These are phyloP conservation scores for Tetraselmis striata DNA, from an alignment of 139 green algal species.

Conservation along the genomic window DNA sequence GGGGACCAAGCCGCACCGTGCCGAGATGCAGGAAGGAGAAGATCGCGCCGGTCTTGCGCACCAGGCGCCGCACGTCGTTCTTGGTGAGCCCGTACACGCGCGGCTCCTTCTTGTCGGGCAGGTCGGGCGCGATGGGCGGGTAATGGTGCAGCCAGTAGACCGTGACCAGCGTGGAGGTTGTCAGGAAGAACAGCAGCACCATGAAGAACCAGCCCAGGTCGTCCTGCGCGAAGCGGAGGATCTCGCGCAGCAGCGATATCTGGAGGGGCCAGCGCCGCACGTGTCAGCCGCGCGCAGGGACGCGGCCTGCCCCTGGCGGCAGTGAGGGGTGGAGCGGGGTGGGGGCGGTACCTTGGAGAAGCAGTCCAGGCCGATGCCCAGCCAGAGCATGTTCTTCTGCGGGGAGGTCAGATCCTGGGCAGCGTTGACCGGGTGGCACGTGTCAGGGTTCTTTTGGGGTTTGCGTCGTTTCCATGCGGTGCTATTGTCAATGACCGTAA, in stretches of 20 bases:
- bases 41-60: slow-evolving; percentile 19
- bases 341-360: slow-evolving; percentile 19
- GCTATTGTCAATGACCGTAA: no score
- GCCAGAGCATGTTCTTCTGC: slow-evolving; percentile 22
- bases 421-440: no score
- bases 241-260: slow-evolving; percentile 9
- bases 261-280: no score
- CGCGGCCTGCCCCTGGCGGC: no score
- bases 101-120: slow-evolving; percentile 1
- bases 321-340: no score
- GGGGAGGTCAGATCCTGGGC: slow-evolving; percentile 6
- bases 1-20: no score
- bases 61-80: slow-evolving; percentile 18
- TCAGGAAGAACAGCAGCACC: slow-evolving; percentile 27
- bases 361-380: slow-evolving; percentile 25
- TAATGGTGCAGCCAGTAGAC: slow-evolving; percentile 28
- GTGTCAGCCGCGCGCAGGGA: no score
- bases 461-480: no score
- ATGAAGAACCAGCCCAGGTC: slow-evolving; percentile 21
- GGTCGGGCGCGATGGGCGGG: slow-evolving; percentile 5
- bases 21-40: slow-evolving; percentile 23
- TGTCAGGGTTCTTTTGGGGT: no score
- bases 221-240: slow-evolving; percentile 13
- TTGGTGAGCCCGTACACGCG: slow-evolving; percentile 22
- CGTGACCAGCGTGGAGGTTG: slow-evolving; percentile 11